Evolutionary conservation across 768 basidiomycete species (phyloP), one percentile per base, ranked within the genome.

Genomic region (Termitomyces sp.): DNA sequence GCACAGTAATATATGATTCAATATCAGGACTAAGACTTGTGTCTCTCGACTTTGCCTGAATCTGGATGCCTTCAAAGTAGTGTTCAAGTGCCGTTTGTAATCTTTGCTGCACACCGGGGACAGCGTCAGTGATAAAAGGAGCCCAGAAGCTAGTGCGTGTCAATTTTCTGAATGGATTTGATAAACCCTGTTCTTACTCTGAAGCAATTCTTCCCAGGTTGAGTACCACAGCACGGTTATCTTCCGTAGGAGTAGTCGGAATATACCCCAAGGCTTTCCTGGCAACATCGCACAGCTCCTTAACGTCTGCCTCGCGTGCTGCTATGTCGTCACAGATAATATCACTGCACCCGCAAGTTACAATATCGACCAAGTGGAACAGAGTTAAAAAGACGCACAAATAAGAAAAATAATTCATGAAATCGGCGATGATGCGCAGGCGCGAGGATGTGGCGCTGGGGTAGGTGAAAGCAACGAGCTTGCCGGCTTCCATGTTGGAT

Each of bases 271-370:
- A 72, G 2, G 87, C 83, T 68, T 88, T 87, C 84, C 91, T 87
- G 66, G 91, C 86, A 36, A 85, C 79, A 66, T 86, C 76, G 32
- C 86, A 80, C 60, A 88, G 76, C 20, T 77, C n/a, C 45, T 20
- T 20, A 9, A 46, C 75, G 62, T 81, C 77, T 8, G 86, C 84
- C 53, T 86, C 83, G 36, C 79, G 76, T 57, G 83, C 81, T 77
- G 86, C 83, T 86, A 90, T 88, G 56, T 87, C 87, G 68, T 92
- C 89, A 68, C 86, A 88, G 69, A 92, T 82, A 69, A 92, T 86
- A 70, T 92, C 90, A 42, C 80, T 81, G 14, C 29, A 32, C 38
- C 25, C 51, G 17, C 6, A 36, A 53, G 64, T 25, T 25, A 25
- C n/a, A 66, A 49, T 11, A 9, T 46, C 59, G 48, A 58, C 45